Evolutionary conservation across 768 basidiomycete species (phyloP).

Genomic region (Lactarius vividus): DNA sequence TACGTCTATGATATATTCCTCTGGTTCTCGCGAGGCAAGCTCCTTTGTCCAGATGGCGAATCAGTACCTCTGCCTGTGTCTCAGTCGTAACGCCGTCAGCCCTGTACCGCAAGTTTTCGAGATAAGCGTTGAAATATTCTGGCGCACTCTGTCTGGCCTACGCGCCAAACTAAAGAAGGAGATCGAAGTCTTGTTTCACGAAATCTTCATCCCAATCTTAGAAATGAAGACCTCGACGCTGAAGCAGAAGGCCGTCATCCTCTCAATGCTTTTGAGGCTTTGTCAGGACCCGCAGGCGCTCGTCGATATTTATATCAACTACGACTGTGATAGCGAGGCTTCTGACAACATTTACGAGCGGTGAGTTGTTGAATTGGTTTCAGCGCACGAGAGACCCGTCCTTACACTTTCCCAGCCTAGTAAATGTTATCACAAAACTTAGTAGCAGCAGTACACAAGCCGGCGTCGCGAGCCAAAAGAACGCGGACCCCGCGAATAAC

Average conservation of each 20-base stretch:
- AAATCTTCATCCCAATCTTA: conserved; percentile 97
- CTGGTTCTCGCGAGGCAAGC: conserved; percentile 81
- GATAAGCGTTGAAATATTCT: conserved; percentile 97
- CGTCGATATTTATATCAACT: conserved; percentile 98
- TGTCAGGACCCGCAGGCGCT: conserved; percentile 97
- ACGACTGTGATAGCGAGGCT: conserved; percentile 95
- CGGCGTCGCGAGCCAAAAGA: conserved; percentile 45
- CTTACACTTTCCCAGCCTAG: conserved; percentile 49
- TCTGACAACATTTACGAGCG: conserved; percentile 97
- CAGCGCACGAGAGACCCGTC: conserved; percentile 6
- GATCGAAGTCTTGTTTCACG: conserved; percentile 96
- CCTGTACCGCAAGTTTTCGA: conserved; percentile 97
- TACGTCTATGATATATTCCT: conserved; percentile 86
- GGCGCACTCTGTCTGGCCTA: conserved; percentile 92
- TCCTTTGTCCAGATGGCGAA: conserved; percentile 91
- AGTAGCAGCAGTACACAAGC: conserved; percentile 56
- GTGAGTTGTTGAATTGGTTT: conserved; percentile 41
- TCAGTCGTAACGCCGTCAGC: conserved; percentile 94
- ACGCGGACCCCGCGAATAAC: conserved; percentile 59
- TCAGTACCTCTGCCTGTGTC: conserved; percentile 89
- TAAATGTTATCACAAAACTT: conserved; percentile 95
- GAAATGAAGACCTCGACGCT: conserved; percentile 97
- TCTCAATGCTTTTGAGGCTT: conserved; percentile 82
- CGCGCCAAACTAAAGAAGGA: conserved; percentile 99
- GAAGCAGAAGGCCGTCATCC: conserved; percentile 90